Conservation (phyloP, 495 filamentous ascomycete species). For the Massariosphaeria phaeospora region DNA sequence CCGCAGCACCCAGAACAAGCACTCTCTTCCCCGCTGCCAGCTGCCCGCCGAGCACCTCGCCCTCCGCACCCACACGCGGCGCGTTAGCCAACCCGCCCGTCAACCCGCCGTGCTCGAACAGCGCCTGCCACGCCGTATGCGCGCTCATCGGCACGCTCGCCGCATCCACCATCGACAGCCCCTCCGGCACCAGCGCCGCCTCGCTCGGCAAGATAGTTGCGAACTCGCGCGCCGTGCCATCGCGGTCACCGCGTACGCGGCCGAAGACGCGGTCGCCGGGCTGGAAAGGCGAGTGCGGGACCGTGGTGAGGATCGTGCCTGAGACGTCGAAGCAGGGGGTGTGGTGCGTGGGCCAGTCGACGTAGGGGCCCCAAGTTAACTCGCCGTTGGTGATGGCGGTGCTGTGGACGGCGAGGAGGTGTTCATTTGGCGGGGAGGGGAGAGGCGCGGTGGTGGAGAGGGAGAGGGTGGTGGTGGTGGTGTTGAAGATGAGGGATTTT, state of each 20-base stretch:
- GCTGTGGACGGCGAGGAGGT: slow-evolving; percentile 56
- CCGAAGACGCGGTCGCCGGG: slow-evolving; percentile 52
- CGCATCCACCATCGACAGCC: slow-evolving; percentile 47
- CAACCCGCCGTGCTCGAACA: slow-evolving; percentile 42
- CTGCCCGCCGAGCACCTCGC: slow-evolving; percentile 30
- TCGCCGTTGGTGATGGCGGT: slow-evolving; percentile 58
- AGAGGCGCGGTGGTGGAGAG: background rate
- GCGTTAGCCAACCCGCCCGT: background rate
- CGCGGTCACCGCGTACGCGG: slow-evolving; percentile 44
- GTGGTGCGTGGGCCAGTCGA: slow-evolving; percentile 35
- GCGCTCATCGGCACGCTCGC: slow-evolving; percentile 51
- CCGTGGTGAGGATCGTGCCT: slow-evolving; percentile 51
- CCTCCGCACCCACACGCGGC: slow-evolving; percentile 39
- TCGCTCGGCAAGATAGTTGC: slow-evolving; percentile 50
- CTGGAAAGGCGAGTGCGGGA: slow-evolving; percentile 47
- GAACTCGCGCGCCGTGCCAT: slow-evolving; percentile 52
- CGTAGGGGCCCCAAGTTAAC: slow-evolving; percentile 46
- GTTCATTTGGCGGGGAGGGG: slow-evolving; percentile 39
- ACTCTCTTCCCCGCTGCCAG: slow-evolving; percentile 41
- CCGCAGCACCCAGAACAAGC: slow-evolving; percentile 48
- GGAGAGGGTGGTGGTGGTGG: slow-evolving; percentile 11
- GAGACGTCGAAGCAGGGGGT: slow-evolving; percentile 57
- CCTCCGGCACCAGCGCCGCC: slow-evolving; percentile 48
- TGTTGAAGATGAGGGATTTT: slow-evolving; percentile 24
- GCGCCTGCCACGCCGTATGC: slow-evolving; percentile 55